phyloP scores from a whole-genome alignment of 495 filamentous ascomycete genomes.

The Hypoxylon subgilvum region DNA sequence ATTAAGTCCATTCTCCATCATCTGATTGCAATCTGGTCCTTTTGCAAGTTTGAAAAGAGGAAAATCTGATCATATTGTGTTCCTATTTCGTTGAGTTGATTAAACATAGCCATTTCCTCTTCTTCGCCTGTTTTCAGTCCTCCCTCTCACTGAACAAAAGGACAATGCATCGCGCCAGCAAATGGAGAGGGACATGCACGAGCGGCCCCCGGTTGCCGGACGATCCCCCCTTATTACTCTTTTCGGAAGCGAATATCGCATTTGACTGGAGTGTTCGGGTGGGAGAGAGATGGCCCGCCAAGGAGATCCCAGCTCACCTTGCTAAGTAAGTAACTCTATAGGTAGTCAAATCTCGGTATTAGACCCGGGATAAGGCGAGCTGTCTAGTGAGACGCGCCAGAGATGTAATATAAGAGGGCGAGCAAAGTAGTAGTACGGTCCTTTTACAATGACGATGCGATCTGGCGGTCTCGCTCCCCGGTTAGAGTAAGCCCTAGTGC shows the following conservation, averaged over 20 bases:
- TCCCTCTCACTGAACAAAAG: conserved; percentile 25
- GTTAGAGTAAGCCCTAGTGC: too few relatives aligned
- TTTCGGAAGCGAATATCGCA: conserved; percentile 17
- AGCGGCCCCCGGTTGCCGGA: neutral
- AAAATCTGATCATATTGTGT: neutral
- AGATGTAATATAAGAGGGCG: conserved; percentile 6
- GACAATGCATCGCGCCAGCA: conserved; percentile 26
- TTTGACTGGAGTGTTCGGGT: conserved; percentile 14
- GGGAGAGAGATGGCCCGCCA: conserved; percentile 12
- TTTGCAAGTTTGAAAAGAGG: conserved; percentile 10
- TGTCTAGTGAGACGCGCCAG: neutral
- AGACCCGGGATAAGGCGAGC: neutral
- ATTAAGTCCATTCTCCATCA: conserved; percentile 7
- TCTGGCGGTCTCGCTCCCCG: neutral
- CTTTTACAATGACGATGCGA: conserved; percentile 13
- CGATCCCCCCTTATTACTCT: conserved; percentile 25
- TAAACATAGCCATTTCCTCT: neutral
- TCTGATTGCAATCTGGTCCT: conserved; percentile 10
- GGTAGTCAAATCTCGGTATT: conserved; percentile 10
- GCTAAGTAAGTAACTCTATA: conserved; percentile 13
- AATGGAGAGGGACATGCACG: neutral
- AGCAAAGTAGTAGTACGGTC: conserved; percentile 19
- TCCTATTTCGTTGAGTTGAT: conserved; percentile 6
- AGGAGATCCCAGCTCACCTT: conserved; percentile 5
- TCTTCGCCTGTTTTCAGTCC: neutral